Base-by-base conservation (phyloP, 2,329 filamentous ascomycete species). In the Clonostachys sp. region DNA sequence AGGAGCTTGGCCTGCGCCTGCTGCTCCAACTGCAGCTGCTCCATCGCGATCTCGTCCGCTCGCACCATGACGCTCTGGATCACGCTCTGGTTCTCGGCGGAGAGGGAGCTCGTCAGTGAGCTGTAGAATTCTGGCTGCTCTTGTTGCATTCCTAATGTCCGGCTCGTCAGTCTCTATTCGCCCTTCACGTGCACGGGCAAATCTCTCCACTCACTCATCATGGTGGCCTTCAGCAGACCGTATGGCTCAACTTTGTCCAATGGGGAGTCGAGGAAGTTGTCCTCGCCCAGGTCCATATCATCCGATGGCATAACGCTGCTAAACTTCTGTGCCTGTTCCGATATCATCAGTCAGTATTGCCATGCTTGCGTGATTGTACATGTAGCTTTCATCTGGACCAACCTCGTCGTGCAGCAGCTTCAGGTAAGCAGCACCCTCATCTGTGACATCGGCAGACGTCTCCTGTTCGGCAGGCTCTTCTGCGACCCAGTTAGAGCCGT, bases 211-310 rank as follows among this genome's bases (percentile, higher is more conserved):
- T 67, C 83, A 96, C 91, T 87, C 61, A 92, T 68, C 55, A 97
- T 74, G 16, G 89, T 85, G 51, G 80, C 77, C 64, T 90, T 87
- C 79, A 99, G 96, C 52, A 96, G 75, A 62, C 85, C 81, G 61
- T 99, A 99, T 3, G 92, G 91, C 70, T 99, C 94, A 52, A 99
- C 79, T 71, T 94, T 94, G 67, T 99, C 94, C 20, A 99, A 77
- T 14, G 92, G 91, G 12, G 92, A 95, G 68, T 99, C 94, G 3
- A 99, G 81, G 45, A 97, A 75, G 64, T 91, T 92, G 59, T 97
- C 94, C 65, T 97, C 92, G 16, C 95, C 83, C 42, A 96, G 84
- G 47, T 96, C 91, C 48, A 95, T 91, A 24, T 91, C 88, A 2
- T 86, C 80, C 14, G 80, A 78, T 16, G 67, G 65, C 34, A 80